Percentiles rank a stretch among this genome's conserved stretches.
Conservation (phyloP, 257 asterid species). For the Nemophila menziesii region DNA sequence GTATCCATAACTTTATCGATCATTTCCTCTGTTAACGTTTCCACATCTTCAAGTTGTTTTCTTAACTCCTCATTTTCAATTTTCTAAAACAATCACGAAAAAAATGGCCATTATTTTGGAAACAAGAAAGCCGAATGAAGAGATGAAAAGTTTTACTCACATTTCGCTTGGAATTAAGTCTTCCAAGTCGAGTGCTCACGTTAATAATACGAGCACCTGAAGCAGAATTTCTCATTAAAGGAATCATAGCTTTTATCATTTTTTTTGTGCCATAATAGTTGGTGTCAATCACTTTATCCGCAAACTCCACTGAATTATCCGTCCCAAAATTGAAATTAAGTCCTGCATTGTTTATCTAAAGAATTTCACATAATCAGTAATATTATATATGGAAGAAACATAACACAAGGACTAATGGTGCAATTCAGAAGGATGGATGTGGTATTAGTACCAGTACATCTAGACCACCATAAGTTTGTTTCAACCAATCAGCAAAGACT, state of each 20-base stretch:
- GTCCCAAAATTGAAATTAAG: constrained; percentile 55
- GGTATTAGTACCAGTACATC: constrained; percentile 47
- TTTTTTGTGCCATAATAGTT: constrained; percentile 64
- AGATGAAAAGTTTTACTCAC: constrained; percentile 21
- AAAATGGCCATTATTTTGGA: no score
- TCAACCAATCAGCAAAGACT: constrained; percentile 37
- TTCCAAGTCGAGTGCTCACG: constrained; percentile 58
- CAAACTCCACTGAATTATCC: constrained; percentile 49
- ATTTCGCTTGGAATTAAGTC: constrained; percentile 56
- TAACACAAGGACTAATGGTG: no score
- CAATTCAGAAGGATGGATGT: no score
- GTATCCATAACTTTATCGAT: constrained; percentile 29
- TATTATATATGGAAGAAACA: no score
- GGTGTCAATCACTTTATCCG: constrained; percentile 46
- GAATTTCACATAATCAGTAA: neutral
- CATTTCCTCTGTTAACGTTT: neutral
- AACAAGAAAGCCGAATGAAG: no score
- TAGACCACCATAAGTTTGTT: constrained; percentile 42
- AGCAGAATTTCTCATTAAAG: constrained; percentile 44
- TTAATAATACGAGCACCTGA: constrained; percentile 60
- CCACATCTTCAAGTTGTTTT: neutral
- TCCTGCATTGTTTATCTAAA: constrained; percentile 73
- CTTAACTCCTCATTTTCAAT: neutral
- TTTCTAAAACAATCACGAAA: neutral
- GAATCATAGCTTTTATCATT: constrained; percentile 47